Evolutionary conservation across 1,139 yeast species (phyloP).

Genomic region (Taiozyma onychis): DNA sequence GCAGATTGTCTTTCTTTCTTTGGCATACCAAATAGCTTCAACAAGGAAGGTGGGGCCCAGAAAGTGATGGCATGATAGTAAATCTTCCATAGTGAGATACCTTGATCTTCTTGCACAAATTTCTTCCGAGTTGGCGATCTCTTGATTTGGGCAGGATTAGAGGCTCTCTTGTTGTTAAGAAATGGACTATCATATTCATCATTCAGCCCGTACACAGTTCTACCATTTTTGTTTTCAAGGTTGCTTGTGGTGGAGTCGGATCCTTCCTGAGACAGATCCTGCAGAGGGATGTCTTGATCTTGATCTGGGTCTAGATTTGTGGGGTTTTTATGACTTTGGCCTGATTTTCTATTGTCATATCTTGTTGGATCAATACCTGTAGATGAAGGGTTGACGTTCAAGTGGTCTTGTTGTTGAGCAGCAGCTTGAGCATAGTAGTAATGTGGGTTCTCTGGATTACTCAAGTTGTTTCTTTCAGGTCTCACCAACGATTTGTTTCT

Average conservation of each 20-base stretch:
- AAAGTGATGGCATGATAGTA: slow-evolving; percentile 79
- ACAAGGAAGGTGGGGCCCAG: slow-evolving; percentile 83
- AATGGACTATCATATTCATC: slow-evolving; percentile 40
- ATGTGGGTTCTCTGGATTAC: slow-evolving; percentile 63
- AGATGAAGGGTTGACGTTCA: slow-evolving; percentile 62
- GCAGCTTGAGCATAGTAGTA: slow-evolving; percentile 81
- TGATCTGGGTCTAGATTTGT: slow-evolving; percentile 4
- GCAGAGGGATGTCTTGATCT: slow-evolving; percentile 14
- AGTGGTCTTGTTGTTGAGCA: slow-evolving; percentile 57
- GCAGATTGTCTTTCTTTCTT: slow-evolving; percentile 84
- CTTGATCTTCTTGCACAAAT: slow-evolving; percentile 10
- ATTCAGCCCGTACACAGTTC: slow-evolving; percentile 54
- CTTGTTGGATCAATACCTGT: slow-evolving; percentile 66
- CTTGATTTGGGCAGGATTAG: slow-evolving; percentile 8
- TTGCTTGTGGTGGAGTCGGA: slow-evolving; percentile 1
- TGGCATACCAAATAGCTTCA: slow-evolving; percentile 70
- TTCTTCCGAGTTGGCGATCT: slow-evolving; percentile 6
- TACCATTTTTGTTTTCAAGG: slow-evolving; percentile 27
- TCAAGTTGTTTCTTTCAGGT: slow-evolving; percentile 71
- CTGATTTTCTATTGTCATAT: slow-evolving; percentile 6
- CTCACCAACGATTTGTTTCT: slow-evolving; percentile 68
- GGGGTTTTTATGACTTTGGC: slow-evolving; percentile 3
- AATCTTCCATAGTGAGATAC: slow-evolving; percentile 66
- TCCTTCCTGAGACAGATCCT: slow-evolving; percentile 19
- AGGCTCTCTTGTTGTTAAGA: neutral